These are phyloP conservation scores for Atkinsonella hypoxylon DNA, from an alignment of 2,329 filamentous ascomycete genomes.

Conservation along the genomic window DNA sequence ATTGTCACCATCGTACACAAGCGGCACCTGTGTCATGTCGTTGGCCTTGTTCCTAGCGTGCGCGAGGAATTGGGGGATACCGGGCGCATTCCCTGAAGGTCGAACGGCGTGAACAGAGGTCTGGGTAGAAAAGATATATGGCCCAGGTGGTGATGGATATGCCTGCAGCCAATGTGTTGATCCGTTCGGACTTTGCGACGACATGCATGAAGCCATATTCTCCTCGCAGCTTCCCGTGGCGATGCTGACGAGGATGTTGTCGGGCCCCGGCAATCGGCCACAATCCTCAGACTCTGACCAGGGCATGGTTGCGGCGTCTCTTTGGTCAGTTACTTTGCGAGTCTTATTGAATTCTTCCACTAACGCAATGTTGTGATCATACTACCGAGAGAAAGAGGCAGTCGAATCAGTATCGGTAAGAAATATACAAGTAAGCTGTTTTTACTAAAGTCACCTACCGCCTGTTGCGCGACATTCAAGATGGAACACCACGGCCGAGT, in stretches of 20 bases:
- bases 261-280: slow-evolving; percentile 13
- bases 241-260: slow-evolving; percentile 16
- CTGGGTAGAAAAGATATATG: slow-evolving; percentile 2
- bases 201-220: slow-evolving; percentile 6
- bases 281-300: slow-evolving; percentile 8
- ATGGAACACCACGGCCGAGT: slow-evolving; percentile 21
- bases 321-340: slow-evolving; percentile 16
- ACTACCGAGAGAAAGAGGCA: slow-evolving; percentile 8
- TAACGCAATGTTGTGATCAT: slow-evolving; percentile 17
- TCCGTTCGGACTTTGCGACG: not conserved
- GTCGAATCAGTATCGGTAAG: not conserved
- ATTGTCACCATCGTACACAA: slow-evolving; percentile 13
- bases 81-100: slow-evolving; percentile 13
- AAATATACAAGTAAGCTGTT: not conserved
- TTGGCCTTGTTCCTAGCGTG: slow-evolving; percentile 13
- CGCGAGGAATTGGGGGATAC: slow-evolving; percentile 16
- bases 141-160: not conserved
- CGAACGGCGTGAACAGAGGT: not conserved
- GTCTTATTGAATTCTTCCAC: slow-evolving; percentile 21
- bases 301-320: slow-evolving; percentile 6
- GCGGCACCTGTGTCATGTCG: slow-evolving; percentile 9
- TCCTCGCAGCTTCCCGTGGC: slow-evolving; percentile 13
- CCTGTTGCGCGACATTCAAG: slow-evolving; percentile 16
- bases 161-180: not conserved
- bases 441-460: slow-evolving; percentile 11